Evolutionary conservation across 768 basidiomycete genomes (phyloP).

Genomic region (Phlebiopsis gigantea): DNA sequence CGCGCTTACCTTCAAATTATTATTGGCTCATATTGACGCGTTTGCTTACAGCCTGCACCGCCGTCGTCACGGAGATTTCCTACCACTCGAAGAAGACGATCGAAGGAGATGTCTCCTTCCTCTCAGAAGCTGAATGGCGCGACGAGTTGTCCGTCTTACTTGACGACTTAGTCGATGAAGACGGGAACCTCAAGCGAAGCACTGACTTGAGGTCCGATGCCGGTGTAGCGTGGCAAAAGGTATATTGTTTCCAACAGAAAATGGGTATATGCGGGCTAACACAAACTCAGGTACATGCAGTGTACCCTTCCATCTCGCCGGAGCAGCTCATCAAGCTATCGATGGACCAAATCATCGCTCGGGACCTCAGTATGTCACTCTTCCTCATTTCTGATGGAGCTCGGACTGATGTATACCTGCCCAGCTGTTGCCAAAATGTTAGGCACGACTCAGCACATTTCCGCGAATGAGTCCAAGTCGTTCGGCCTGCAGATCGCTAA

Average conservation of each 20-base stretch:
- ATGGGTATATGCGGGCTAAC: background rate
- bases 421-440: slow-evolving; percentile 42
- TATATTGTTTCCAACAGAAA: slow-evolving; percentile 13
- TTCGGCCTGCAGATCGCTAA: slow-evolving; percentile 54
- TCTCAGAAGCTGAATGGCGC: slow-evolving; percentile 51
- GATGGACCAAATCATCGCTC: slow-evolving; percentile 44
- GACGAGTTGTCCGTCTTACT: slow-evolving; percentile 51
- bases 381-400: background rate
- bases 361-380: slow-evolving; percentile 37
- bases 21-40: background rate
- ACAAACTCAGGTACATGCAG: slow-evolving; percentile 48
- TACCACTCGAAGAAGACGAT: slow-evolving; percentile 52
- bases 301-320: slow-evolving; percentile 47
- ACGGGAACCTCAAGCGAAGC: slow-evolving; percentile 46
- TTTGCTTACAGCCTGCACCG: slow-evolving; percentile 49
- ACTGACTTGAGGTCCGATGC: slow-evolving; percentile 55
- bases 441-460: slow-evolving; percentile 49
- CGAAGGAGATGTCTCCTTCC: slow-evolving; percentile 55
- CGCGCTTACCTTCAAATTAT: background rate
- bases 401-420: background rate
- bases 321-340: slow-evolving; percentile 46
- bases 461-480: slow-evolving; percentile 41
- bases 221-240: slow-evolving; percentile 60
- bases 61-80: slow-evolving; percentile 57
- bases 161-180: slow-evolving; percentile 55